Conservation (phyloP, 2,329 filamentous ascomycete genomes). For the Colletotrichum sp. region DNA sequence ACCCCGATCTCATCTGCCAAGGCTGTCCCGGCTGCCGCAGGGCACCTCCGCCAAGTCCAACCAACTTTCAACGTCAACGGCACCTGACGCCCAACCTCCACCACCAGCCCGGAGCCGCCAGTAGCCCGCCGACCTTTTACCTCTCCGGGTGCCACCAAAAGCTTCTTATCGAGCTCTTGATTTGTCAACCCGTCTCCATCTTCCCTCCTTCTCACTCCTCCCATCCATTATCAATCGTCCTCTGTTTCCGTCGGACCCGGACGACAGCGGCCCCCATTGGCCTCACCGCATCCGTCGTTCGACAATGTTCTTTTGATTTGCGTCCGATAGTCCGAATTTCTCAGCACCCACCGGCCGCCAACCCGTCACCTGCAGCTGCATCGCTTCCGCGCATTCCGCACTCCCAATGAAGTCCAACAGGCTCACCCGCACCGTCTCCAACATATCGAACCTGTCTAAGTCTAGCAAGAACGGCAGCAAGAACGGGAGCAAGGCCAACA, state of each 20-base stretch:
- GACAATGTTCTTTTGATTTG: background rate
- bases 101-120: background rate
- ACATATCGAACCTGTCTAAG: constrained; percentile 1
- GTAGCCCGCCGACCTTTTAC: background rate
- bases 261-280: background rate
- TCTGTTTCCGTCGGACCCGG: constrained; percentile 5
- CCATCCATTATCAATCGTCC: background rate
- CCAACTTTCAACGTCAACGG: constrained; percentile 1
- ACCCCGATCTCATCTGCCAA: constrained; percentile 2
- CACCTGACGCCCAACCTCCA: background rate
- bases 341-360: background rate
- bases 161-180: background rate
- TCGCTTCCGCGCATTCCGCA: constrained; percentile 1
- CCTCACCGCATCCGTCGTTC: background rate
- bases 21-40: background rate
- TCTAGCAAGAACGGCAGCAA: constrained; percentile 2
- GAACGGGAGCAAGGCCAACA: background rate
- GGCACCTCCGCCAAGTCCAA: background rate
- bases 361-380: background rate
- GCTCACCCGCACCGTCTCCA: constrained; percentile 3
- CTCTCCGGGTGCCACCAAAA: background rate
- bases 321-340: background rate
- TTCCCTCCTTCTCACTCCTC: background rate
- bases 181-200: constrained; percentile 7
- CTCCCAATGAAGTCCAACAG: constrained; percentile 7